A percentile compares a stretch with the other conserved stretches of the same genome.
Evolutionary conservation across 345 rosid species (phyloP).

Genomic region (Angophora floribunda): DNA sequence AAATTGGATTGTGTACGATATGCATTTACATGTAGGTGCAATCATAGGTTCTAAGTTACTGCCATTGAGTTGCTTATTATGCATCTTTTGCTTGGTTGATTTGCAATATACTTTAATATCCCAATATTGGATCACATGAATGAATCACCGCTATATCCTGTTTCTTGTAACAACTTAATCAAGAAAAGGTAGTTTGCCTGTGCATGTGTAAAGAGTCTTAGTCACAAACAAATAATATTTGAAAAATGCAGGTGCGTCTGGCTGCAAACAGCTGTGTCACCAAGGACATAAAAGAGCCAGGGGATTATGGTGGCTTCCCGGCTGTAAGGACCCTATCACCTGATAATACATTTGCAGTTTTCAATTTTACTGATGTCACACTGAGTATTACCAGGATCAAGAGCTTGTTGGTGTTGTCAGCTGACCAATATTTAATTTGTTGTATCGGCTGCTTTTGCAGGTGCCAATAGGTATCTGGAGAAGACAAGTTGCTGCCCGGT

Average conservation of each 20-base stretch:
- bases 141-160: background rate
- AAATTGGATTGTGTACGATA: background rate
- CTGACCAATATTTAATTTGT: background rate
- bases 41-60: background rate
- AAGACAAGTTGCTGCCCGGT: constrained; percentile 40
- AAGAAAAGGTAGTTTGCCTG: background rate
- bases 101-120: background rate
- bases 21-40: background rate
- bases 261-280: constrained; percentile 74
- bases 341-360: background rate
- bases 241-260: constrained; percentile 46
- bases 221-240: background rate
- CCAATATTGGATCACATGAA: background rate
- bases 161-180: background rate
- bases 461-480: constrained; percentile 65
- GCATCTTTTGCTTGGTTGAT: background rate
- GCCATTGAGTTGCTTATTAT: background rate
- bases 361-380: background rate
- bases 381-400: background rate
- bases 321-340: constrained; percentile 41
- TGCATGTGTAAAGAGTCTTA: background rate
- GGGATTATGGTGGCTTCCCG: constrained; percentile 88
- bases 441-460: constrained; percentile 14
- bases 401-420: background rate
- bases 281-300: constrained; percentile 67